These are phyloP conservation scores for Dioscorea alata DNA, from an alignment of 106 monocot genomes.

Conservation along the genomic window DNA sequence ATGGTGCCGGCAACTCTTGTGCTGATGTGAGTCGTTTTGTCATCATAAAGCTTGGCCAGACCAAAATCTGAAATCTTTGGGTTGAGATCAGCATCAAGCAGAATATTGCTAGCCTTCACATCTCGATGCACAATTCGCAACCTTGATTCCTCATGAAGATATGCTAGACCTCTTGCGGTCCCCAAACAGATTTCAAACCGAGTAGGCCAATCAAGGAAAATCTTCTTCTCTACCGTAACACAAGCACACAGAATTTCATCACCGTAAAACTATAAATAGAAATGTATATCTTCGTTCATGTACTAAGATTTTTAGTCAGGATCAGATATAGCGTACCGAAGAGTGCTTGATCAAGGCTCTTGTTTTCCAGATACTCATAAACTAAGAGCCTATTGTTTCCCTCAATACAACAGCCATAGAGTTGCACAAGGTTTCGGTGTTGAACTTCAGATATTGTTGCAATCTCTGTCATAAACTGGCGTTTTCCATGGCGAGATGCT, in stretches of 20 bases:
- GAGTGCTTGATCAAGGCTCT: conserved; percentile 75
- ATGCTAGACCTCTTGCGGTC: conserved; percentile 66
- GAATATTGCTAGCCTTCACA: conserved; percentile 73
- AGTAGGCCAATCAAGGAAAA: conserved; percentile 58
- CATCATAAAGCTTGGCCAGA: conserved; percentile 90
- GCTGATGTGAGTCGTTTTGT: conserved; percentile 79
- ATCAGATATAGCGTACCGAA: conserved; percentile 44
- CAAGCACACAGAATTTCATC: too few relatives aligned
- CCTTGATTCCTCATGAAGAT: conserved; percentile 84
- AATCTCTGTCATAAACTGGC: conserved; percentile 80
- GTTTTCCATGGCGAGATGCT: conserved; percentile 69
- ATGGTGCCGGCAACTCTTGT: conserved; percentile 95
- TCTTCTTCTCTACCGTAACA: conserved; percentile 3
- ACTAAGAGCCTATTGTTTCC: conserved; percentile 65
- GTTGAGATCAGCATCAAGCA: conserved; percentile 66
- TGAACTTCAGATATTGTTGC: conserved; percentile 83
- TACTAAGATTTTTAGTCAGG: neutral
- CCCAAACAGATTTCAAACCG: conserved; percentile 84
- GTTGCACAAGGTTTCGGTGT: conserved; percentile 73
- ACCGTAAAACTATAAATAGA: too few relatives aligned
- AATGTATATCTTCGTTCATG: too few relatives aligned
- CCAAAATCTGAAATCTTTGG: conserved; percentile 85
- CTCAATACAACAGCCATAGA: conserved; percentile 86
- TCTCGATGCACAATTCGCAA: conserved; percentile 73
- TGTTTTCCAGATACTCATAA: conserved; percentile 75